Evolutionary conservation across 441 rosid species (phyloP).

Genomic region (Melastoma candidum): DNA sequence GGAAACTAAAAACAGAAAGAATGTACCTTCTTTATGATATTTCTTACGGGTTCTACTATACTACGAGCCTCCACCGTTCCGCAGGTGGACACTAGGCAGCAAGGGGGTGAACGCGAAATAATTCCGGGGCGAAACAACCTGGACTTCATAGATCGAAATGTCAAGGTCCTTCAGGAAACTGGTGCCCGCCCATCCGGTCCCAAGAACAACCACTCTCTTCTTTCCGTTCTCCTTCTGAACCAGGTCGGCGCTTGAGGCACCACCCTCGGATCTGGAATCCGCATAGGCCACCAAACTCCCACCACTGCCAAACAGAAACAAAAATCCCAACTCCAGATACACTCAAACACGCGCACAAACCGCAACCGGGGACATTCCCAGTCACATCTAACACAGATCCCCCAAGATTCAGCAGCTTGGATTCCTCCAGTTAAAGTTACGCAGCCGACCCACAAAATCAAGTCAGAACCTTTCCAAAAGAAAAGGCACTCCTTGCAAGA

Average conservation of each 20-base stretch:
- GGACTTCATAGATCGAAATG: slow-evolving; percentile 53
- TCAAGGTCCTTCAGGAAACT: slow-evolving; percentile 81
- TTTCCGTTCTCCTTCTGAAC: slow-evolving; percentile 29
- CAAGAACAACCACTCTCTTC: slow-evolving; percentile 51
- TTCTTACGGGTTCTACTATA: slow-evolving; percentile 78
- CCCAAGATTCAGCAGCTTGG: too few species aligned
- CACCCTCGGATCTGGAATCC: slow-evolving; percentile 16
- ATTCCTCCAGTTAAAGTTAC: too few species aligned
- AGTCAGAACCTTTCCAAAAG: too few species aligned
- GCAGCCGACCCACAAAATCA: too few species aligned
- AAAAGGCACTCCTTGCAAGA: too few species aligned
- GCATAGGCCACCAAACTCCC: slow-evolving; percentile 51
- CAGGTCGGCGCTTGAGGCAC: slow-evolving; percentile 3
- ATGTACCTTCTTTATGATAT: slow-evolving; percentile 69
- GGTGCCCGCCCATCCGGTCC: slow-evolving; percentile 69
- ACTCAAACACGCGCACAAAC: neutral
- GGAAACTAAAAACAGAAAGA: neutral
- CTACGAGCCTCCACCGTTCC: slow-evolving; percentile 88
- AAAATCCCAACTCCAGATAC: neutral
- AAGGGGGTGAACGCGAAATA: slow-evolving; percentile 82
- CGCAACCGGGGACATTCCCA: too few species aligned
- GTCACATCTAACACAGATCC: too few species aligned
- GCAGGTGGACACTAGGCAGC: slow-evolving; percentile 61
- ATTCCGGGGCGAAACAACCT: slow-evolving; percentile 84
- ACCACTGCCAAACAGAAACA: slow-evolving; percentile 6